Conservation (phyloP, 2,329 filamentous ascomycete species). For the Aspergillus brasiliensis region DNA sequence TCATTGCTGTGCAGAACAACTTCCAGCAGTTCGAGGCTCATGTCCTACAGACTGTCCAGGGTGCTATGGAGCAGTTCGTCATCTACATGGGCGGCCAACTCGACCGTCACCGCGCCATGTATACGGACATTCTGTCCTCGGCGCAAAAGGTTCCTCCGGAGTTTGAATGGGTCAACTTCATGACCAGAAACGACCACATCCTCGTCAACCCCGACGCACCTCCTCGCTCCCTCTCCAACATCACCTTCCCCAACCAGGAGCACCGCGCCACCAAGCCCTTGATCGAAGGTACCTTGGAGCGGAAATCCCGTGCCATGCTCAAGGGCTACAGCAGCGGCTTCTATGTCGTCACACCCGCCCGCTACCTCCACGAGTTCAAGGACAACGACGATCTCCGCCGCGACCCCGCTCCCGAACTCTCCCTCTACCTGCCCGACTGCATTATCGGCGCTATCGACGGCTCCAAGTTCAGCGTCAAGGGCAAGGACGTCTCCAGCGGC, state of each 20-base stretch:
- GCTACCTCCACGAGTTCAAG: conserved; percentile 95
- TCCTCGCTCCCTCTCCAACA: conserved; percentile 70
- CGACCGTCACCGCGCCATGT: conserved; percentile 78
- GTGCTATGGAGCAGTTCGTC: conserved; percentile 79
- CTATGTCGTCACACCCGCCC: conserved; percentile 86
- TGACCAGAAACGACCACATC: conserved; percentile 67
- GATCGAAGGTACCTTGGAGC: conserved; percentile 85
- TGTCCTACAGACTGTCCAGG: conserved; percentile 78
- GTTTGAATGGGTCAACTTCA: conserved; percentile 91
- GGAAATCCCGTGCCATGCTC: conserved; percentile 84
- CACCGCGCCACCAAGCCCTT: conserved; percentile 78
- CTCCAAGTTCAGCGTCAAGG: conserved; percentile 90
- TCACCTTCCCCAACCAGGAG: conserved; percentile 85
- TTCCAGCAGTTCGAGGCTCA: conserved; percentile 87
- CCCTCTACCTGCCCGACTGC: conserved; percentile 90
- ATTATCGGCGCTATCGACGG: conserved; percentile 71
- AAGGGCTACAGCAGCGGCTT: conserved; percentile 77
- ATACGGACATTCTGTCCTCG: conserved; percentile 77
- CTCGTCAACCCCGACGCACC: conserved; percentile 78
- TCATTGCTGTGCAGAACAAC: conserved; percentile 87
- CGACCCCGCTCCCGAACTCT: conserved; percentile 73
- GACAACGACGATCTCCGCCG: conserved; percentile 73
- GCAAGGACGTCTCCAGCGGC: conserved; percentile 81
- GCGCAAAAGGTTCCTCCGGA: conserved; percentile 77
- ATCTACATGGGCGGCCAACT: conserved; percentile 77